Conservation (phyloP, 441 rosid species). For the Mallotus japonicus region DNA sequence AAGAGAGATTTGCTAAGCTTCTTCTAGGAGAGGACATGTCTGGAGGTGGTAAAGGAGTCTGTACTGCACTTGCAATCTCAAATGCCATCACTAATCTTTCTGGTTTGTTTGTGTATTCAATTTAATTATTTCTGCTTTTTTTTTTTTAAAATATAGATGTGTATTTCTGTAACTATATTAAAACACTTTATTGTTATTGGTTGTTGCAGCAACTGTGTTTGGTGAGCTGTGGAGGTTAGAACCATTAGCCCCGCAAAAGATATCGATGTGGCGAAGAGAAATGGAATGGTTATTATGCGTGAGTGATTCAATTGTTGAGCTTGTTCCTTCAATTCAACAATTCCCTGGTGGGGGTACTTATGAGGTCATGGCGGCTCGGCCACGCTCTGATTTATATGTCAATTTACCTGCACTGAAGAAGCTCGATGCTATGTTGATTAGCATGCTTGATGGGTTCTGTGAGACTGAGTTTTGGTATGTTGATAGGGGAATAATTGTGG, state of each 20-base stretch:
- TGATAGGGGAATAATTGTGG: slow-evolving; percentile 77
- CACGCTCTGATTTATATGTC: slow-evolving; percentile 77
- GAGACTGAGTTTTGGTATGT: slow-evolving; percentile 86
- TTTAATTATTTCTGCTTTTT: neutral
- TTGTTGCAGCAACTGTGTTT: slow-evolving; percentile 75
- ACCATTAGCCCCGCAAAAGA: slow-evolving; percentile 79
- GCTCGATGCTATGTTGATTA: slow-evolving; percentile 83
- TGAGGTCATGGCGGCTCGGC: slow-evolving; percentile 86
- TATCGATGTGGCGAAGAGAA: slow-evolving; percentile 94
- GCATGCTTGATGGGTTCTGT: slow-evolving; percentile 72
- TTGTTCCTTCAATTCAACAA: slow-evolving; percentile 86
- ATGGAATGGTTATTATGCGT: slow-evolving; percentile 91
- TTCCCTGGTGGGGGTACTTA: slow-evolving; percentile 95
- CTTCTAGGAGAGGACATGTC: slow-evolving; percentile 98
- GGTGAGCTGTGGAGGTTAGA: slow-evolving; percentile 97
- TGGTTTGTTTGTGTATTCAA: slow-evolving; percentile 37
- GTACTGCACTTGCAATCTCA: slow-evolving; percentile 94
- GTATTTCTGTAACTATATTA: neutral
- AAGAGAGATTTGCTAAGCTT: slow-evolving; percentile 94
- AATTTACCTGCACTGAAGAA: slow-evolving; percentile 95
- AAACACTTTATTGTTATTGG: slow-evolving; percentile 5
- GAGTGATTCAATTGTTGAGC: slow-evolving; percentile 90
- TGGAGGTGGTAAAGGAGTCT: slow-evolving; percentile 96
- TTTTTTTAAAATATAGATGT: neutral
- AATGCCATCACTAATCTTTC: slow-evolving; percentile 97